Evolutionary conservation across 768 basidiomycete species (phyloP).

Genomic region (Cystobasidium ongulense): DNA sequence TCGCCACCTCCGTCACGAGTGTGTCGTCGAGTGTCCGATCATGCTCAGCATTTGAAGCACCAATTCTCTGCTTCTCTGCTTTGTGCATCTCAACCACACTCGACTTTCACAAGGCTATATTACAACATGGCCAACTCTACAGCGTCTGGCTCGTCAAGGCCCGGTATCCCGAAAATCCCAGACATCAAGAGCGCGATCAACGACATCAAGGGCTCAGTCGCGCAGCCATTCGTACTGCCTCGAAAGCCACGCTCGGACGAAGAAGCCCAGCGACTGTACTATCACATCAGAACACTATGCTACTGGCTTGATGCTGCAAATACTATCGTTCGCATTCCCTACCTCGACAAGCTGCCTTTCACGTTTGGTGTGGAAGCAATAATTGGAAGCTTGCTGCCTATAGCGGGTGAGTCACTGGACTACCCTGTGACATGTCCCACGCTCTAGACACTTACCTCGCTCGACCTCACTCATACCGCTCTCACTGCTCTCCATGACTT

Average conservation of each 20-base stretch:
- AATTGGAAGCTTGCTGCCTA: conserved; percentile 8
- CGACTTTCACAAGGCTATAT: neutral
- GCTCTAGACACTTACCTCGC: no score
- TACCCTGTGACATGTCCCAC: no score
- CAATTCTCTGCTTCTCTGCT: neutral
- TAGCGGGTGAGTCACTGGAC: neutral
- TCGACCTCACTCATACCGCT: no score
- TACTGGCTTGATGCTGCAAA: conserved; percentile 28
- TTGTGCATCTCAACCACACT: no score
- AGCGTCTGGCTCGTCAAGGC: neutral
- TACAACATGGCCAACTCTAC: neutral
- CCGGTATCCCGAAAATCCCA: neutral
- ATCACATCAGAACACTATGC: conserved; percentile 25
- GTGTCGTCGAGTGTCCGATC: neutral
- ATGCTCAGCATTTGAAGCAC: neutral
- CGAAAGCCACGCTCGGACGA: conserved; percentile 9
- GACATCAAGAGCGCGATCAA: conserved; percentile 16
- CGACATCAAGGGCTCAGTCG: conserved; percentile 14
- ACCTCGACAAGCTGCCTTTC: conserved; percentile 27
- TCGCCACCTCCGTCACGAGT: neutral
- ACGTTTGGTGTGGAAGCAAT: conserved; percentile 26
- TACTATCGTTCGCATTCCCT: conserved; percentile 10
- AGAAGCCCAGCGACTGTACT: conserved; percentile 25
- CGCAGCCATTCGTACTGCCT: conserved; percentile 24
- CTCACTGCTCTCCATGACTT: neutral